These are phyloP conservation scores for Bathelium albidoporum DNA, from an alignment of 495 filamentous ascomycete genomes.

Conservation along the genomic window DNA sequence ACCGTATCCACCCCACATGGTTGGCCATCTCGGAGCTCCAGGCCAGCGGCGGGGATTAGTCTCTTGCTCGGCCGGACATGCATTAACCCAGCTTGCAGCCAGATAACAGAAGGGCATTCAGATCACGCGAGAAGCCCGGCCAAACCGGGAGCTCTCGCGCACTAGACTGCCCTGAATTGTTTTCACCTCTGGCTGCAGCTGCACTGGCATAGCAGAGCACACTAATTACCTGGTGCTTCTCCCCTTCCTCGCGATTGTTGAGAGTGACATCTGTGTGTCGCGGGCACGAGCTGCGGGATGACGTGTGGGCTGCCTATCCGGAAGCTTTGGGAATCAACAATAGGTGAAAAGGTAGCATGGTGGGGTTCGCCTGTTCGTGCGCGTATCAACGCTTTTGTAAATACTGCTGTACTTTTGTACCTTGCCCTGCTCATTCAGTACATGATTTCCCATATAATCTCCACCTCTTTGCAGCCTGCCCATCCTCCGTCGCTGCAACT, in stretches of 20 bases:
- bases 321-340: constrained; percentile 3
- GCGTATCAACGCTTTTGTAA: not conserved
- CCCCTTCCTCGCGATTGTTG: not conserved
- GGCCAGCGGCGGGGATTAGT: not conserved
- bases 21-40: not conserved
- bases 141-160: too few species aligned
- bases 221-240: too few species aligned
- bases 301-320: not conserved
- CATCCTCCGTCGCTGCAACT: not conserved
- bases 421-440: not conserved
- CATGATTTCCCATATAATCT: too few species aligned
- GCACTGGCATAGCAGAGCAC: too few species aligned
- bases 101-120: too few species aligned
- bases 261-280: not conserved
- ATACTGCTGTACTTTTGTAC: not conserved
- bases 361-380: not conserved
- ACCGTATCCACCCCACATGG: not conserved
- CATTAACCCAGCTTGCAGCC: not conserved
- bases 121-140: too few species aligned
- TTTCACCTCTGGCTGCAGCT: too few species aligned
- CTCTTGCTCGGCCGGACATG: not conserved
- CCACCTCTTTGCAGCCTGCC: too few species aligned
- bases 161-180: too few species aligned
- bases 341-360: not conserved
- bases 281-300: not conserved